phyloP scores from a whole-genome alignment of 2,329 filamentous ascomycete species.

The Monosporascus sp. region DNA sequence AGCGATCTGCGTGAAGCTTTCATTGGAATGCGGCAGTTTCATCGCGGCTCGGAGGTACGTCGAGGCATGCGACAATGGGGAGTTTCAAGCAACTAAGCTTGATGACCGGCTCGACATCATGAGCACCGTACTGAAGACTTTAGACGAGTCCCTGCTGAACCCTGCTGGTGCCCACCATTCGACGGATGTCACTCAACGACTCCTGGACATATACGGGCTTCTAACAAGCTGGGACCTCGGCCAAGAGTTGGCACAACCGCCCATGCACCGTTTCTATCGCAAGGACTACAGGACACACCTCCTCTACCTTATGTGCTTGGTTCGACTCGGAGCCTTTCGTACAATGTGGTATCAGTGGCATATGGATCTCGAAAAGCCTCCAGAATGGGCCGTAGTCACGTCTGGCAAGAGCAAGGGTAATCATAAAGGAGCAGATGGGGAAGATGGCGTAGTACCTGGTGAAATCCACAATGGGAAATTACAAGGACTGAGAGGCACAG shows the following conservation, averaged over 20 bases:
- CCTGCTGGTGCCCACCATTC: background rate
- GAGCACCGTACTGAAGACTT: background rate
- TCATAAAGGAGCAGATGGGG: background rate
- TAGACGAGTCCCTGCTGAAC: background rate
- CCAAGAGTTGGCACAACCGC: constrained; percentile 4
- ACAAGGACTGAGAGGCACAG: background rate
- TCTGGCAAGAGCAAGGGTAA: background rate
- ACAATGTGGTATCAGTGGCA: constrained; percentile 23
- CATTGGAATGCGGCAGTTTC: constrained; percentile 14
- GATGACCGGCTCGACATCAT: background rate
- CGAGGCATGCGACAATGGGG: background rate
- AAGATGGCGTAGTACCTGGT: background rate
- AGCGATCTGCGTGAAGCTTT: constrained; percentile 24
- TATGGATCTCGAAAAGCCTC: background rate
- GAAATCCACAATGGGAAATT: background rate
- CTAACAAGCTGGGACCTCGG: constrained; percentile 17
- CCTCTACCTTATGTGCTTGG: constrained; percentile 17
- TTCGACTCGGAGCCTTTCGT: constrained; percentile 21
- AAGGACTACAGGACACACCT: background rate
- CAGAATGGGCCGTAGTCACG: background rate
- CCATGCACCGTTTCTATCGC: constrained; percentile 3
- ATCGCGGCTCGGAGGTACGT: constrained; percentile 12
- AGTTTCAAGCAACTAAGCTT: background rate
- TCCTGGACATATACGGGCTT: constrained; percentile 16
- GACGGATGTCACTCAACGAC: background rate